Evolutionary conservation across 2,329 filamentous ascomycete species (phyloP).

Genomic region (Alternaria consortialis): DNA sequence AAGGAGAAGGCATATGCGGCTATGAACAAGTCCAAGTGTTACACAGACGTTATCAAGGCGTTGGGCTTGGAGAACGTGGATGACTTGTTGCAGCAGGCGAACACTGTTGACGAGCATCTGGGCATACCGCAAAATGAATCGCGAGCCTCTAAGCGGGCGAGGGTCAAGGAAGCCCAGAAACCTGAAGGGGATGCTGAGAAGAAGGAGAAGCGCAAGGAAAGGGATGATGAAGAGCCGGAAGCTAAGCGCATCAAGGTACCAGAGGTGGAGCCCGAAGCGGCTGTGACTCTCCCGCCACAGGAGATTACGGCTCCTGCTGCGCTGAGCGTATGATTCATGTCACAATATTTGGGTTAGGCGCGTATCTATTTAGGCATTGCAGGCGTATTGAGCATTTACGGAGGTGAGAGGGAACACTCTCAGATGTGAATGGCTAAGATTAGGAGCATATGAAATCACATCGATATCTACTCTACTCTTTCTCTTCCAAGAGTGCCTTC

Average conservation of each 20-base stretch:
- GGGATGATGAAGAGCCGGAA: constrained; percentile 25
- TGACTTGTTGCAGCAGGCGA: constrained; percentile 70
- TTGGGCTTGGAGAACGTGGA: constrained; percentile 72
- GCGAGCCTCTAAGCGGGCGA: constrained; percentile 57
- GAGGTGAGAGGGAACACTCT: background rate
- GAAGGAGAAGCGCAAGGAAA: constrained; percentile 30
- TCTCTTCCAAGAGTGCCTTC: too few species aligned
- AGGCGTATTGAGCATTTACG: constrained; percentile 30
- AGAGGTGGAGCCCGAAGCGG: constrained; percentile 19
- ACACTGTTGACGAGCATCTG: constrained; percentile 70
- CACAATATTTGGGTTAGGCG: background rate
- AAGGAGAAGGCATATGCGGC: constrained; percentile 71
- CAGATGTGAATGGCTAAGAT: background rate
- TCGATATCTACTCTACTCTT: background rate
- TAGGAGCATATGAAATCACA: background rate
- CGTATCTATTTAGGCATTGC: constrained; percentile 16
- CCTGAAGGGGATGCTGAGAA: constrained; percentile 22
- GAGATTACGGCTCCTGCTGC: constrained; percentile 30
- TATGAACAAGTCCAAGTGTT: constrained; percentile 74
- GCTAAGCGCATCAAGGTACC: constrained; percentile 42
- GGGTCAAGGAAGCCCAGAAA: constrained; percentile 41
- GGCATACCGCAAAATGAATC: constrained; percentile 65
- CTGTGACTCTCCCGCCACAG: constrained; percentile 17
- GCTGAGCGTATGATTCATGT: constrained; percentile 26
- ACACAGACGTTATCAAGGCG: constrained; percentile 71